Evolutionary conservation across 2,329 filamentous ascomycete species (phyloP).

Genomic region (Cucurbitaria berberidis): DNA sequence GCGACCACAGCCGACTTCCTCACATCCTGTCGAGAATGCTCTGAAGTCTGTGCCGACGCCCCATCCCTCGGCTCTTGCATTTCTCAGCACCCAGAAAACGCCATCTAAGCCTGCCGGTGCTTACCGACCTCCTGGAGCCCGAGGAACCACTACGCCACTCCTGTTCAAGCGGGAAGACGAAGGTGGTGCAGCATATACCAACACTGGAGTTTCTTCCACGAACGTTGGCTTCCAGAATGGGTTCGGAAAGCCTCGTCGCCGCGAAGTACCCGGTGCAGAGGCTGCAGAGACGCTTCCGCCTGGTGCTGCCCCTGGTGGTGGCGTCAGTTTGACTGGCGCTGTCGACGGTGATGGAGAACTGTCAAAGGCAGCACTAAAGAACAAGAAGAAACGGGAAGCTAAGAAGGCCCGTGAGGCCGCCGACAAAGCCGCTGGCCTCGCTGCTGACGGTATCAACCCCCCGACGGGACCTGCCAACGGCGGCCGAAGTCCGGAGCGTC

Average conservation of each 20-base stretch:
- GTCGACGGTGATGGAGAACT: constrained; percentile 73
- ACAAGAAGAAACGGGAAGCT: constrained; percentile 96
- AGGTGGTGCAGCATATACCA: constrained; percentile 85
- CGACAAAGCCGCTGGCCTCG: constrained; percentile 51
- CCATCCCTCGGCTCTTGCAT: constrained; percentile 81
- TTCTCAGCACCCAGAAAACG: constrained; percentile 86
- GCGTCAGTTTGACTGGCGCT: constrained; percentile 69
- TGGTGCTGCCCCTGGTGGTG: constrained; percentile 71
- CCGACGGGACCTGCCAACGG: constrained; percentile 34
- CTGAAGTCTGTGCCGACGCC: constrained; percentile 75
- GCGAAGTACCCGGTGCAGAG: constrained; percentile 87
- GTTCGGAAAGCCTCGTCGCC: constrained; percentile 76
- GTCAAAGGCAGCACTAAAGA: constrained; percentile 87
- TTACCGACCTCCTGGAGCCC: constrained; percentile 91
- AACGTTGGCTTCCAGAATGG: constrained; percentile 68
- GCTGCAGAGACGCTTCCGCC: constrained; percentile 67
- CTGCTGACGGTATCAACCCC: constrained; percentile 36
- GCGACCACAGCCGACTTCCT: constrained; percentile 74
- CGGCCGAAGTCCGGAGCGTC: constrained; percentile 70
- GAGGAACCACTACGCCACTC: constrained; percentile 84
- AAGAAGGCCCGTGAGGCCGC: constrained; percentile 88
- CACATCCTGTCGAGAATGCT: constrained; percentile 70
- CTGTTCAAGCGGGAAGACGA: constrained; percentile 98
- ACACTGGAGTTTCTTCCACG: constrained; percentile 75
- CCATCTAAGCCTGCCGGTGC: constrained; percentile 97